phyloP scores from a whole-genome alignment of 2,329 filamentous ascomycete species.

The Thielaviopsis musarum region DNA sequence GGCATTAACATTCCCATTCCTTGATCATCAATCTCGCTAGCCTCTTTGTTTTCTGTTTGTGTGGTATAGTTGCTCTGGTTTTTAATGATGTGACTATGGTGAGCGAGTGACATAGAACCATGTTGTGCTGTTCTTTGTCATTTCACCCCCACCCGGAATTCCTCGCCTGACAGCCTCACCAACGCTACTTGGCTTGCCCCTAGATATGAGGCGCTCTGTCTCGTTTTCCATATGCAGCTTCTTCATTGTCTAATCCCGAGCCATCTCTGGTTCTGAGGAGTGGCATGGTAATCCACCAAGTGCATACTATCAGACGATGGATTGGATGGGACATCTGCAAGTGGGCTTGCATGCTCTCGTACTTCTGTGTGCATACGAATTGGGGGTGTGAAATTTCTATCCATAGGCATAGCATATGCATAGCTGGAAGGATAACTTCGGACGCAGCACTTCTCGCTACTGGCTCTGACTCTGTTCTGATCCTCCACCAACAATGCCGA shows the following conservation, averaged over 20 bases:
- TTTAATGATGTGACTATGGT: neutral
- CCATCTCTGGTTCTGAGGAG: no score
- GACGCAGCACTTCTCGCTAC: no score
- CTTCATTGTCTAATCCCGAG: neutral
- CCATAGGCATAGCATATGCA: no score
- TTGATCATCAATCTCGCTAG: neutral
- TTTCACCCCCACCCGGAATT: neutral
- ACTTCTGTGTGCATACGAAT: no score
- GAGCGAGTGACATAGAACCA: neutral
- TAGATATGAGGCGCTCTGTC: neutral
- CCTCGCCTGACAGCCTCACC: neutral
- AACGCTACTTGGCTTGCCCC: neutral
- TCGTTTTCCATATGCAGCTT: neutral
- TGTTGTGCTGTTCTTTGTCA: neutral
- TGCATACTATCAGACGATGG: neutral
- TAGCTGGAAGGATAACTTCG: no score
- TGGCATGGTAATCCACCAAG: no score
- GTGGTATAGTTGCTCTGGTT: neutral
- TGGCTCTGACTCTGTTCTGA: no score
- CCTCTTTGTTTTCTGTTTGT: neutral
- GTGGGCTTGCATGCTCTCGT: no score
- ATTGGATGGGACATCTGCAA: neutral
- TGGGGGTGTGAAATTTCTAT: no score
- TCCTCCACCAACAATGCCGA: no score
- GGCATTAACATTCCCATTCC: neutral